phyloP scores from a whole-genome alignment of 1,139 yeast genomes.

The Saccharomyces hybrid region DNA sequence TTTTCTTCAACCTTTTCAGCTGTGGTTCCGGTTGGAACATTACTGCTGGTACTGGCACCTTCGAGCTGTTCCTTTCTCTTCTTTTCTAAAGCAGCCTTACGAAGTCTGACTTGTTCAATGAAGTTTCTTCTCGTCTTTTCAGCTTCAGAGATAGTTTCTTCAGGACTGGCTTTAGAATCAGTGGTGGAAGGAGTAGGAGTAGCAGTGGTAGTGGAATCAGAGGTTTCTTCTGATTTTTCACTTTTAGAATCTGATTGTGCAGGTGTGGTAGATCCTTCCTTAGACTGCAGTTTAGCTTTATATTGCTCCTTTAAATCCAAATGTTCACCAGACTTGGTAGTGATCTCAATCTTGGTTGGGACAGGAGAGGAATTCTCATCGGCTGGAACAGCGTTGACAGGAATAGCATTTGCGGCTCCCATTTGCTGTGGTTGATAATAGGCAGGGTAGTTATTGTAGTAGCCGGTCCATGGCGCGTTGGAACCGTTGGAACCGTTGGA shows the following conservation, averaged over 20 bases:
- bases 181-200: background rate
- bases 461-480: background rate
- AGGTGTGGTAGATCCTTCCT: background rate
- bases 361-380: slow-evolving; percentile 7
- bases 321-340: slow-evolving; percentile 30
- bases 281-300: background rate
- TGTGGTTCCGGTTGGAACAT: slow-evolving; percentile 9
- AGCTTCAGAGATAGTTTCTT: slow-evolving; percentile 6
- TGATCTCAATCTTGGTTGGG: slow-evolving; percentile 27
- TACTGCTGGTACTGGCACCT: slow-evolving; percentile 3
- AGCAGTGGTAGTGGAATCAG: slow-evolving; percentile 4
- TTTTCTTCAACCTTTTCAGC: slow-evolving; percentile 8
- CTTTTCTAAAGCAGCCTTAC: slow-evolving; percentile 21
- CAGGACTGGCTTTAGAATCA: slow-evolving; percentile 9
- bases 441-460: background rate
- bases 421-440: background rate
- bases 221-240: background rate
- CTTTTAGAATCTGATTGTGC: background rate
- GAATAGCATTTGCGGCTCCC: background rate
- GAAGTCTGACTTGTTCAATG: slow-evolving; percentile 20
- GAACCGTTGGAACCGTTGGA: background rate
- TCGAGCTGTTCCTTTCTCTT: slow-evolving; percentile 15
- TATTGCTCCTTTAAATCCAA: slow-evolving; percentile 26
- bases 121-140: slow-evolving; percentile 18
- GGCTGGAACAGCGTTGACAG: background rate